Evolutionary conservation across 2,329 filamentous ascomycete species (phyloP).

Genomic region (Colletotrichum sp.): DNA sequence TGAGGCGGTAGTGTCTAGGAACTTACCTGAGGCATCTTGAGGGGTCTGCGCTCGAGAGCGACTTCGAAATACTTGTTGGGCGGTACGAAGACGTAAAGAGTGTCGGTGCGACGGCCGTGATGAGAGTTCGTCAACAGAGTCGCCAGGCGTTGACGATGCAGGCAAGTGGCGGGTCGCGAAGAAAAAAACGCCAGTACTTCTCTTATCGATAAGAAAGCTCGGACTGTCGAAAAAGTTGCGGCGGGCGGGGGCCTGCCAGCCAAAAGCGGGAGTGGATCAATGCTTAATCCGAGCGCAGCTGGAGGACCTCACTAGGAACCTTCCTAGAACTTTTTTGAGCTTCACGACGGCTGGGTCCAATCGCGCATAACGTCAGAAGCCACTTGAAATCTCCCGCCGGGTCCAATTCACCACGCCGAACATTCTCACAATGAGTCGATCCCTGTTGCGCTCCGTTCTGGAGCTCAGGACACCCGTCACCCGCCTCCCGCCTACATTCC

Average conservation of each 20-base stretch:
- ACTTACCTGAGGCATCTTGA: constrained; percentile 20
- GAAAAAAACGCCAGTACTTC: constrained; percentile 4
- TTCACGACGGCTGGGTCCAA: not conserved
- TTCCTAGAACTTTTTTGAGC: constrained; percentile 19
- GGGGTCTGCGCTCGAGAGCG: not conserved
- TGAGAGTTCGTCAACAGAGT: not conserved
- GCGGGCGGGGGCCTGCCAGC: not conserved
- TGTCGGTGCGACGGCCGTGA: not conserved
- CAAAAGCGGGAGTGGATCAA: not conserved
- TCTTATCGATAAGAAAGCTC: constrained; percentile 6
- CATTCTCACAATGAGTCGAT: constrained; percentile 55
- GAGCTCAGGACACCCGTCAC: constrained; percentile 58
- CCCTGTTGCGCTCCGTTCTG: constrained; percentile 67
- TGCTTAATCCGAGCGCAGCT: not conserved
- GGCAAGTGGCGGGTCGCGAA: constrained; percentile 18
- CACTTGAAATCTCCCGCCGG: not conserved
- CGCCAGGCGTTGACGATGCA: not conserved
- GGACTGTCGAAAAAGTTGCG: not conserved
- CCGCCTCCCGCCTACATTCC: constrained; percentile 37
- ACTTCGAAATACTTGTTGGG: not conserved
- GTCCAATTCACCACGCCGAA: not conserved
- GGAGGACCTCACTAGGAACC: not conserved
- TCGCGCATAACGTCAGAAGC: not conserved
- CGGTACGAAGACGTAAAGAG: not conserved
- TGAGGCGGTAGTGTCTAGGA: not conserved